Evolutionary conservation across 2,329 filamentous ascomycete genomes (phyloP).

Genomic region (Colletotrichum euphorbiae): DNA sequence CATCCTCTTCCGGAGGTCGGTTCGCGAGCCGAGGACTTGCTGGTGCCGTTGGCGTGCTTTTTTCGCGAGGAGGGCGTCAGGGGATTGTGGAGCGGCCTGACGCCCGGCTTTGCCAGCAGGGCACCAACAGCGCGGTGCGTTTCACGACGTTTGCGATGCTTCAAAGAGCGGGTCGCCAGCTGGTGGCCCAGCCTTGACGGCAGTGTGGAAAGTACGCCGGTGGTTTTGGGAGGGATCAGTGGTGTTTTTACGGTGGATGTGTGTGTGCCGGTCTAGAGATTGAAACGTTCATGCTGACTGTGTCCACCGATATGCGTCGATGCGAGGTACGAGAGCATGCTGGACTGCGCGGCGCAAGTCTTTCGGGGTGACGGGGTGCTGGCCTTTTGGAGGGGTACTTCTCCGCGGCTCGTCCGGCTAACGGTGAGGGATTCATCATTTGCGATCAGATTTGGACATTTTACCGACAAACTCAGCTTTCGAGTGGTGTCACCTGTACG

Average conservation of each 20-base stretch:
- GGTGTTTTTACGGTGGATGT: constrained; percentile 27
- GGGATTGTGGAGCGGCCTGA: constrained; percentile 21
- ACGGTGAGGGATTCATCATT: background rate
- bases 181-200: constrained; percentile 19
- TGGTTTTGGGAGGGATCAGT: constrained; percentile 19
- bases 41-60: constrained; percentile 5
- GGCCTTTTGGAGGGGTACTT: constrained; percentile 30
- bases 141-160: constrained; percentile 31
- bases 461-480: constrained; percentile 11
- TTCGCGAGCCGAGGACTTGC: constrained; percentile 9
- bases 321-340: constrained; percentile 18
- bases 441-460: background rate
- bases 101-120: constrained; percentile 21
- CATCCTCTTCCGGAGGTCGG: background rate
- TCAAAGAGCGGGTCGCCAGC: constrained; percentile 1
- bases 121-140: constrained; percentile 24
- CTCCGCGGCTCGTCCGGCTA: constrained; percentile 20
- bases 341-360: constrained; percentile 25
- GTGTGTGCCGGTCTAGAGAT: background rate
- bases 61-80: constrained; percentile 8
- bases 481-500: constrained; percentile 28
- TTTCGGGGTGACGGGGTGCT: constrained; percentile 10
- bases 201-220: constrained; percentile 7
- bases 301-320: constrained; percentile 12
- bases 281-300: background rate